Evolutionary conservation across 805 yeast species (phyloP), one percentile per base, ranked within the genome.

Genomic region (Diddensiella caesifluorescens): DNA sequence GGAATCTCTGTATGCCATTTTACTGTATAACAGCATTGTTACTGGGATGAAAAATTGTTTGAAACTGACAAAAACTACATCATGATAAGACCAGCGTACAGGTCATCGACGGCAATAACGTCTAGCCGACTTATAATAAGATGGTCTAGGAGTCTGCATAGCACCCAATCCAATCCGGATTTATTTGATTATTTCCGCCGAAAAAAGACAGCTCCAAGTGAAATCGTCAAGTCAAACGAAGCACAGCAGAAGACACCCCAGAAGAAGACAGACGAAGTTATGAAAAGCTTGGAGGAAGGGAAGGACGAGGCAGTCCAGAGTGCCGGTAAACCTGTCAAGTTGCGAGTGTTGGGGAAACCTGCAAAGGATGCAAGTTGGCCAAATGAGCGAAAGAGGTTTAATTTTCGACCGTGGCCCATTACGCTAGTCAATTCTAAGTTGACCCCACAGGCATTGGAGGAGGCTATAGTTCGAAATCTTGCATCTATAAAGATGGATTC

Each of bases 391-490:
- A 41, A 38, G 23, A 49, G 46, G 20, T 47, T 49, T 42, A 44
- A 22, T 9, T 42, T 61, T 39, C 37, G 45, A n/a, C 53, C 64
- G 5, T 61, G 57, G 57, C 65, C 66, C 20, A 48, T 57, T 4
- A 49, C 44, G 28, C 47, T 40, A 22, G 44, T 49, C 41, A 36
- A 46, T 10, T 43, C 54, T 6, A 51, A 46, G 25, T 41, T 60
- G 23, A 44, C 53, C 1, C 38, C 30, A 4, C 33, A 34, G 19
- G 27, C 45, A 18, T 46, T 52, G 20, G 32, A 31, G 5, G 22
- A 34, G 5, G 46, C 47, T 3, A n/a, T 48, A 22, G 15, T 20
- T 4, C 7, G 18, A 22, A 38, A 29, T 34, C 23, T 26, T 27
- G 15, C 35, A 26, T 41, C 39, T 13, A 37, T 31, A 31, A 12